Conservation (phyloP, 1,284 basidiomycete species). For the Moesziomyces aphidis region DNA sequence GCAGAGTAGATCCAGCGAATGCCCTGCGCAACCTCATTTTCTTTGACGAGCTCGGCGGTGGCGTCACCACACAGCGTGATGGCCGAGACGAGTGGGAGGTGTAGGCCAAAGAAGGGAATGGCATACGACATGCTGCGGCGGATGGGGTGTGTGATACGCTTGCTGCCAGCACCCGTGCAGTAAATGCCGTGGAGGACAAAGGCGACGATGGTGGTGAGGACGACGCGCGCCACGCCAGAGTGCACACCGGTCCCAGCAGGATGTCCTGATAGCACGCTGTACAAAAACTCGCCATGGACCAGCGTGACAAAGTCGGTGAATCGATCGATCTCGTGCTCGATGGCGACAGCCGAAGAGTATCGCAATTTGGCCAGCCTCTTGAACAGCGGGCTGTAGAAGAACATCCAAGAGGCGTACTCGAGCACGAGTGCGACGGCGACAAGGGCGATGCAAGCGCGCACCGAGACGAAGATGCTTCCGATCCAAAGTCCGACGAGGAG, state of each 20-base stretch:
- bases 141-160: slow-evolving; percentile 46
- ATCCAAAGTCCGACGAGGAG: slow-evolving; percentile 46
- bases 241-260: slow-evolving; percentile 56
- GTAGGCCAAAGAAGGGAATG: slow-evolving; percentile 41
- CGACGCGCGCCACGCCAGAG: slow-evolving; percentile 38
- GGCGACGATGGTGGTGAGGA: slow-evolving; percentile 48
- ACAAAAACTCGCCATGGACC: slow-evolving; percentile 57
- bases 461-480: slow-evolving; percentile 51
- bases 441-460: slow-evolving; percentile 49
- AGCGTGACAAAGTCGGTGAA: slow-evolving; percentile 60
- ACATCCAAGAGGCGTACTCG: slow-evolving; percentile 51
- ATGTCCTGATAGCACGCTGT: slow-evolving; percentile 34
- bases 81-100: slow-evolving; percentile 54
- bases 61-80: slow-evolving; percentile 58
- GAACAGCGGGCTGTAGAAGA: slow-evolving; percentile 54
- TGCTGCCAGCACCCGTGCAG: slow-evolving; percentile 39
- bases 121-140: slow-evolving; percentile 29
- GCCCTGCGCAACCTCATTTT: slow-evolving; percentile 40
- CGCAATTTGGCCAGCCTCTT: slow-evolving; percentile 47
- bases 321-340: slow-evolving; percentile 62
- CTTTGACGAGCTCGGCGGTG: slow-evolving; percentile 51
- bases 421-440: slow-evolving; percentile 44
- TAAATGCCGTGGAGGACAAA: slow-evolving; percentile 53
- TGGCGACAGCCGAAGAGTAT: slow-evolving; percentile 55
- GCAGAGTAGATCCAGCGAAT: slow-evolving; percentile 53